These are phyloP conservation scores for Fragaria ananassa DNA, from an alignment of 306 rosid species.

Conservation along the genomic window DNA sequence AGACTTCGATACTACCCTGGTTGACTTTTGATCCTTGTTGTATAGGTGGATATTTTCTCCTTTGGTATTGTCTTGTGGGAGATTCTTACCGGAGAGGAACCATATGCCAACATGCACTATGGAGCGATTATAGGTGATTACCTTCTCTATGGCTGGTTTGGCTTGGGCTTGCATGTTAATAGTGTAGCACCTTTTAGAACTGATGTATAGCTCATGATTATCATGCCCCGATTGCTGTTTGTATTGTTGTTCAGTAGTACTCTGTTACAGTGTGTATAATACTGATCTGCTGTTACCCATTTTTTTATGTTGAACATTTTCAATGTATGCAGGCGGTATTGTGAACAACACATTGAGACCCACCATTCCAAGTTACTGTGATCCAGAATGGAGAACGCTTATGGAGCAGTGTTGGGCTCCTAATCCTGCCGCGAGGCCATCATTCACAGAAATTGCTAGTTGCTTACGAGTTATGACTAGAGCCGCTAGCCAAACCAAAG, in stretches of 20 bases:
- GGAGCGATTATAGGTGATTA: constrained; percentile 83
- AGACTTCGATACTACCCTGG: constrained; percentile 16
- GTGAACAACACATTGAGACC: constrained; percentile 94
- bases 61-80: constrained; percentile 94
- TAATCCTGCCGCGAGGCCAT: constrained; percentile 79
- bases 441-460: constrained; percentile 80
- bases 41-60: constrained; percentile 89
- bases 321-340: constrained; percentile 67
- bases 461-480: constrained; percentile 74
- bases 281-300: neutral
- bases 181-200: neutral
- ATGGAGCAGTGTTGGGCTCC: constrained; percentile 99
- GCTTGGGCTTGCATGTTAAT: neutral
- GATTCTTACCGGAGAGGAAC: constrained; percentile 96
- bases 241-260: neutral
- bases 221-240: neutral
- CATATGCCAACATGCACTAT: constrained; percentile 94
- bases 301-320: neutral
- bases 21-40: constrained; percentile 13
- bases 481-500: constrained; percentile 64
- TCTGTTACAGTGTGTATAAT: neutral
- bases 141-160: neutral
- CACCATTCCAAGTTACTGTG: constrained; percentile 73
- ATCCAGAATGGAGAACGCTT: constrained; percentile 72
- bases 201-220: neutral